A percentile compares a stretch with the other conserved stretches of the same genome.
Evolutionary conservation across 164 flowering plant species (phyloP).

Genomic region (Umbellularia californica): DNA sequence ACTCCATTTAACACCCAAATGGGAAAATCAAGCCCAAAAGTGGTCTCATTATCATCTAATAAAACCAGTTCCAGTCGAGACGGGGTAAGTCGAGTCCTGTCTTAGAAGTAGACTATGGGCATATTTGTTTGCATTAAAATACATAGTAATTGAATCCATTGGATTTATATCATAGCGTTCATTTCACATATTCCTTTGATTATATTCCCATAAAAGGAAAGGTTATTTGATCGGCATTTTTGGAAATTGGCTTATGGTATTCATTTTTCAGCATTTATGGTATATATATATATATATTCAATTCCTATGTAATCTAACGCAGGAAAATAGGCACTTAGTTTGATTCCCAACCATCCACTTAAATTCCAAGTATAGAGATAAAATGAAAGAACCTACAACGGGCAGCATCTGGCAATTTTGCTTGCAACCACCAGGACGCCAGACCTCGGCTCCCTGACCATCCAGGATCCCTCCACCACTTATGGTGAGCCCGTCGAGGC

Average conservation of each 20-base stretch:
- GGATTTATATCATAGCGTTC: too few relatives aligned
- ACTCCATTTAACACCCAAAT: too few relatives aligned
- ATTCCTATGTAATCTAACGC: background rate
- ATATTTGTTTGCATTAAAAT: too few relatives aligned
- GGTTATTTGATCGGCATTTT: background rate
- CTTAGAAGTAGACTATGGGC: too few relatives aligned
- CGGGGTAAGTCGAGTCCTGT: too few relatives aligned
- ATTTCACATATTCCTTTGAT: too few relatives aligned
- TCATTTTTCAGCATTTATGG: background rate
- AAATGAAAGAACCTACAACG: conserved; percentile 5
- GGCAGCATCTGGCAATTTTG: background rate
- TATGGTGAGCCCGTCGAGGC: background rate
- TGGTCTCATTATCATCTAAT: too few relatives aligned
- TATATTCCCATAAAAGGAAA: background rate
- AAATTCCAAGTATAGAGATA: background rate
- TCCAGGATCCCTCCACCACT: conserved; percentile 9
- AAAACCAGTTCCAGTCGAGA: too few relatives aligned
- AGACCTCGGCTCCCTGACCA: conserved; percentile 7
- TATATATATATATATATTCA: background rate
- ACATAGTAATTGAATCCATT: too few relatives aligned
- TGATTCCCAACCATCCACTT: background rate
- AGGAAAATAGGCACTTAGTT: background rate
- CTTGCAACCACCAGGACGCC: background rate
- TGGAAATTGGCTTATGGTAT: background rate
- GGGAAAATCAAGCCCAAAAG: too few relatives aligned